phyloP scores from a whole-genome alignment of 164 flowering plant species.

The Piper longum region DNA sequence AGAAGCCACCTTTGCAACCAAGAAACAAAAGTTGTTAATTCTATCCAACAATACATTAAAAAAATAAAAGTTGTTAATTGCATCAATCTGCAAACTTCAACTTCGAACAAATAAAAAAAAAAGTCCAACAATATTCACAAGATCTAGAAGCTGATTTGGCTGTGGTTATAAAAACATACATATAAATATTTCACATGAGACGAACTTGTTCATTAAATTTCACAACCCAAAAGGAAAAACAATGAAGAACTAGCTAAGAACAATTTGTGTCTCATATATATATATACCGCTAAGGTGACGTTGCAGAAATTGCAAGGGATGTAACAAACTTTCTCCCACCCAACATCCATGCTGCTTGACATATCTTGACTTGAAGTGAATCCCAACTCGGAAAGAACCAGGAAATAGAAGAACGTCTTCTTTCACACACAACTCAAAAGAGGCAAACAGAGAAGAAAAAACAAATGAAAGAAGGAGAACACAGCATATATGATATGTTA shows the following conservation, averaged over 20 bases:
- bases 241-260: background rate
- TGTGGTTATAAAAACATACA: background rate
- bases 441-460: too few relatives aligned
- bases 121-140: background rate
- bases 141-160: background rate
- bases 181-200: too few relatives aligned
- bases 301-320: slow-evolving; percentile 97
- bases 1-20: too few relatives aligned
- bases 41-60: too few relatives aligned
- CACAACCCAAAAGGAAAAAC: background rate
- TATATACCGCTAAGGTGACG: slow-evolving; percentile 78
- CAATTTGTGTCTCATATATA: too few relatives aligned
- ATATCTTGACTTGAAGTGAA: background rate
- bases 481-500: background rate
- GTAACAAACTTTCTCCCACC: slow-evolving; percentile 68
- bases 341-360: slow-evolving; percentile 15
- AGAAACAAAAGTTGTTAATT: too few relatives aligned
- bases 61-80: too few relatives aligned
- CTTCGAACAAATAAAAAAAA: too few relatives aligned
- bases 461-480: background rate
- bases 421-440: too few relatives aligned
- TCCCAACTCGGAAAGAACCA: background rate
- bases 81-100: too few relatives aligned
- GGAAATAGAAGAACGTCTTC: background rate
- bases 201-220: background rate